phyloP scores from a whole-genome alignment of 768 basidiomycete genomes.

The Pleurotus salmoneostramineus region DNA sequence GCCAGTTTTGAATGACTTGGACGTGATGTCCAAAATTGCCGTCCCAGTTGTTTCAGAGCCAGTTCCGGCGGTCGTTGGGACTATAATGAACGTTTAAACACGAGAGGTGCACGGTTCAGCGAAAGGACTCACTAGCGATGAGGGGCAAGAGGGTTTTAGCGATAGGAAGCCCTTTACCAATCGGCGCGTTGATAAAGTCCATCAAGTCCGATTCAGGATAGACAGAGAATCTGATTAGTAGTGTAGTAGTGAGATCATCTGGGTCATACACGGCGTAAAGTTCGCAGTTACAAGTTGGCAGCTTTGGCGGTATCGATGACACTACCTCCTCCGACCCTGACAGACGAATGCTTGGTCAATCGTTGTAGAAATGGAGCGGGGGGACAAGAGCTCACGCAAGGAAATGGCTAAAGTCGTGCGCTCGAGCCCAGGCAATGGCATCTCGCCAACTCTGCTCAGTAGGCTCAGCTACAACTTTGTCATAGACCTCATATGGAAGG shows the following conservation, averaged over 20 bases:
- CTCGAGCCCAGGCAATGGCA: constrained; percentile 84
- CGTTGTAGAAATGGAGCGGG: neutral
- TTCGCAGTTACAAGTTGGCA: constrained; percentile 66
- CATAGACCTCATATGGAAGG: constrained; percentile 79
- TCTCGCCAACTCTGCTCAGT: constrained; percentile 87
- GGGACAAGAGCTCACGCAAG: constrained; percentile 56
- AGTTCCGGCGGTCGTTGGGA: constrained; percentile 76
- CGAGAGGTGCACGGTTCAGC: no score
- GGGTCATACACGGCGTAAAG: no score
- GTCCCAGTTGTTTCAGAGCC: constrained; percentile 95
- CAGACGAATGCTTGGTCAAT: neutral
- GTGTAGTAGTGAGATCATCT: neutral
- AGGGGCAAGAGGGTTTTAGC: constrained; percentile 71
- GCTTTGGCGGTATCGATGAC: constrained; percentile 96
- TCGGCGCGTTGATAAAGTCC: constrained; percentile 96
- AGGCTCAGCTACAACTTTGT: constrained; percentile 82
- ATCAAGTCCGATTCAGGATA: constrained; percentile 91
- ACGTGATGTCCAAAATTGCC: constrained; percentile 91
- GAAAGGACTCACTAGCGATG: constrained; percentile 48
- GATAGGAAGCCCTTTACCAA: constrained; percentile 90
- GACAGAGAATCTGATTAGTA: constrained; percentile 63
- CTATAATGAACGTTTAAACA: constrained; percentile 8
- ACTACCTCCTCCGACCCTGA: constrained; percentile 86
- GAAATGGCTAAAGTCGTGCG: constrained; percentile 91
- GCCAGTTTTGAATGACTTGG: constrained; percentile 90